These are phyloP conservation scores for Dipodascus geniculatus DNA, from an alignment of 805 yeast genomes.

Conservation along the genomic window DNA sequence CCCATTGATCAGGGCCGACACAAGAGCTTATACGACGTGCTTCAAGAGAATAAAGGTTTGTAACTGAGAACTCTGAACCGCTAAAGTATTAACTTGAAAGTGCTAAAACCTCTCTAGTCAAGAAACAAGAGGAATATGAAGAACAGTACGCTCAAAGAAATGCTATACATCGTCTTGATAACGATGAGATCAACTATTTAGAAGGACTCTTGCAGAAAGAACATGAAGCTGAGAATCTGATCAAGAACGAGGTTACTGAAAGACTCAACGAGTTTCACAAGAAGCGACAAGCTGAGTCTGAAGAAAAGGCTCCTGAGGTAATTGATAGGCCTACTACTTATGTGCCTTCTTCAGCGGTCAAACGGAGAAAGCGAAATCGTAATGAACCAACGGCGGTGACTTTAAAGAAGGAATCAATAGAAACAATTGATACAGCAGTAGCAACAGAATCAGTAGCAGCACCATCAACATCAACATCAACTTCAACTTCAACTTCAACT, in stretches of 20 bases:
- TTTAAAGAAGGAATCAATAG: not conserved
- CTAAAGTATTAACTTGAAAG: not conserved
- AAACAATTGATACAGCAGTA: too few species aligned
- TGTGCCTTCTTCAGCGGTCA: not conserved
- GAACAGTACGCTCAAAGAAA: not conserved
- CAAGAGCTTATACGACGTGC: not conserved
- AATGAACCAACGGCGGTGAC: not conserved
- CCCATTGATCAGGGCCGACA: not conserved
- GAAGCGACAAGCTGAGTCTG: not conserved
- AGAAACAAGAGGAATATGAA: slow-evolving; percentile 1
- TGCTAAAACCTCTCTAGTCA: too few species aligned
- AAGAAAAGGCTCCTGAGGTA: not conserved
- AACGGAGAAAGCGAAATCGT: not conserved
- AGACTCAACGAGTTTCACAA: not conserved
- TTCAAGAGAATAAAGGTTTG: slow-evolving; percentile 1
- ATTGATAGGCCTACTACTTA: not conserved
- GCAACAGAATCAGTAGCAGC: too few species aligned
- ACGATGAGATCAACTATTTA: slow-evolving; percentile 1
- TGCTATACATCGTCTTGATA: slow-evolving; percentile 1
- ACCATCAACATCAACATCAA: too few species aligned
- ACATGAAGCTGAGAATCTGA: not conserved
- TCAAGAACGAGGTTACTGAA: not conserved
- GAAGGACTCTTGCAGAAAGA: not conserved
- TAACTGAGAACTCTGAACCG: not conserved
- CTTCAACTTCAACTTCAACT: too few species aligned